Evolutionary conservation across 23 red algal species (phyloP), one percentile per base, ranked within the genome.

Genomic region (Porphyridium purpureum): DNA sequence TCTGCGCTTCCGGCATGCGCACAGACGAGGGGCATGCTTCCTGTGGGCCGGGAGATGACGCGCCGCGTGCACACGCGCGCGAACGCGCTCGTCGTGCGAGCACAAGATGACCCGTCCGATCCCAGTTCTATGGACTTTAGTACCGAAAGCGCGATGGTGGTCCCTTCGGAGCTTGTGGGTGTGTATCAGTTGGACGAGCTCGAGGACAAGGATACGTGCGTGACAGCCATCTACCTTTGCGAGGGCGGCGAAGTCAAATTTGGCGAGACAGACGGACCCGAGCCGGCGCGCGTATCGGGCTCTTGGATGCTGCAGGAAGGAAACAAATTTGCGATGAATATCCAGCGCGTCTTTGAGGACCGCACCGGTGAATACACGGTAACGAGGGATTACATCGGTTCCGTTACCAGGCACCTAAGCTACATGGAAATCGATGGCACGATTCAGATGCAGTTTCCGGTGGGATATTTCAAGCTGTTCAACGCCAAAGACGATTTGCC

Each of bases 161-260:
- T n/a, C n/a, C n/a, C n/a, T n/a, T n/a, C n/a, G n/a, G n/a, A n/a
- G n/a, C n/a, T n/a, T n/a, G n/a, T n/a, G n/a, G n/a, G n/a, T n/a
- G n/a, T n/a, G n/a, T 44, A 44, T 44, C 38, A 44, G 38, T 44
- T 44, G 38, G 38, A 44, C 17, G 38, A 44, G 38, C 17, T 44
- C 11, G 38, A 44, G 38, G 38, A 44, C 17, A 44, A 44, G 38
- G 38, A 44, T 17, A 11, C 38, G 38, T 11, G 11, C 17, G 17
- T 17, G 38, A 44, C 38, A 44, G 38, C 38, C 11, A 11, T 44
- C 17, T 44, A 44, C 17, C 17, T 44, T 11, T 11, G 17, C 17
- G 11, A 17, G 11, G 38, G 17, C 38, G 38, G 38, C 11, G 17
- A 11, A 17, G 38, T 44, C 11, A 17, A 44, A 11, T 44, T 11